A percentile compares a stretch with the other conserved stretches of the same genome.
phyloP scores from a whole-genome alignment of 2,329 filamentous ascomycete species.

The Rutstroemia sp. region DNA sequence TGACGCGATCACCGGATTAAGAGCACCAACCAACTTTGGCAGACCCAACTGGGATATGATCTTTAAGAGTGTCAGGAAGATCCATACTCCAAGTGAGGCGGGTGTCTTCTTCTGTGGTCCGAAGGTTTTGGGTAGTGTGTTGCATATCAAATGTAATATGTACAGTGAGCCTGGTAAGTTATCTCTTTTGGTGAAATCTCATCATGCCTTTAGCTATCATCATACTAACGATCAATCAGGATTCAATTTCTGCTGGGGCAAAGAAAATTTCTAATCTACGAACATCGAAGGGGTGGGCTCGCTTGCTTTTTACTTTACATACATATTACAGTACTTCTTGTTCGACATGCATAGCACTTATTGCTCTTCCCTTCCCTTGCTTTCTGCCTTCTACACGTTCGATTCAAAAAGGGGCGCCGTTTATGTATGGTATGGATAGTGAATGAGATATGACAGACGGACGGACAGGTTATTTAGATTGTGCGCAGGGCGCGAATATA shows the following conservation, averaged over 20 bases:
- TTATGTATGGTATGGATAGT: neutral
- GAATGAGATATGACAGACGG: neutral
- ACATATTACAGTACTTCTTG: neutral
- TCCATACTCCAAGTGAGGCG: conserved; percentile 64
- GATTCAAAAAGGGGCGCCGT: neutral
- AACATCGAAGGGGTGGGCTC: too few species aligned
- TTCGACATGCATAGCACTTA: neutral
- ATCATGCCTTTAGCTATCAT: neutral
- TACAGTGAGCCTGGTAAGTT: conserved; percentile 74
- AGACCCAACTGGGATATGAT: conserved; percentile 88
- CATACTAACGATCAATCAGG: conserved; percentile 16
- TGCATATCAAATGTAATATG: conserved; percentile 83
- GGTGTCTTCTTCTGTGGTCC: conserved; percentile 84
- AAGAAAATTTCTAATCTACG: conserved; percentile 41
- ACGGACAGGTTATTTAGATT: neutral
- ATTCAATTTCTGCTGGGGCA: conserved; percentile 35
- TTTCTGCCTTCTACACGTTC: neutral
- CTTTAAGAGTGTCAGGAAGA: conserved; percentile 74
- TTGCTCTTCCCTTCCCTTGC: neutral
- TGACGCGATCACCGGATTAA: conserved; percentile 75
- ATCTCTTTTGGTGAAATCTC: neutral
- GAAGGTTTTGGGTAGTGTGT: conserved; percentile 65
- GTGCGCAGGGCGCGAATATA: neutral
- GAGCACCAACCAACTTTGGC: conserved; percentile 78
- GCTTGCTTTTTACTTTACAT: too few species aligned